phyloP scores from a whole-genome alignment of 75 land plant genomes.

The Selaginella tamariscina region DNA sequence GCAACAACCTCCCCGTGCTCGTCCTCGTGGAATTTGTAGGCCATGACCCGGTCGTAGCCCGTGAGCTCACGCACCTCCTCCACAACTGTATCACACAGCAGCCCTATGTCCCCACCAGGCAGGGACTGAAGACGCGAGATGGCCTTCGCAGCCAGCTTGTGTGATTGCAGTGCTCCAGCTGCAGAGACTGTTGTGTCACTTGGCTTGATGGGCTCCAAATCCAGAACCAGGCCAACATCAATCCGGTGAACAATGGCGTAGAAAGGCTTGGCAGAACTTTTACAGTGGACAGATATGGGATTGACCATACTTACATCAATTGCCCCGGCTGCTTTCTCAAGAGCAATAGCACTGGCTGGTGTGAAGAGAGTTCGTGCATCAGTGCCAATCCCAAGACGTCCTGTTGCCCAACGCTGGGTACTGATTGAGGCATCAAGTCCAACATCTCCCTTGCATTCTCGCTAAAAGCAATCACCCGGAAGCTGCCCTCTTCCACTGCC shows the following conservation, averaged over 20 bases:
- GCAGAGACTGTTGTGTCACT: constrained; percentile 45
- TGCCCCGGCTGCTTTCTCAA: constrained; percentile 50
- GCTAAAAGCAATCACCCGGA: constrained; percentile 55
- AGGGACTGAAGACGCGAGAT: constrained; percentile 58
- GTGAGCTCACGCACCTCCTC: constrained; percentile 73
- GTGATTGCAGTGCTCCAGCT: constrained; percentile 71
- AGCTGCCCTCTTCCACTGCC: constrained; percentile 67
- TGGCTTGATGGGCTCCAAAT: constrained; percentile 68
- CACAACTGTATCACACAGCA: constrained; percentile 55
- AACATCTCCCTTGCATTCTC: constrained; percentile 77
- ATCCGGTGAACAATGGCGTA: constrained; percentile 73
- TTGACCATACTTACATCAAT: constrained; percentile 64
- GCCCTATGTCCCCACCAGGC: constrained; percentile 62
- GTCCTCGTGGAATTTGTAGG: constrained; percentile 90
- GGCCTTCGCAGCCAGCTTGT: constrained; percentile 78
- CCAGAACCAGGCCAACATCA: constrained; percentile 57
- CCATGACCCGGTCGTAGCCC: constrained; percentile 81
- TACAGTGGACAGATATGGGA: constrained; percentile 69
- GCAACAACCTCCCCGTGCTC: constrained; percentile 86
- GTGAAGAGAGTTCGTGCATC: constrained; percentile 45
- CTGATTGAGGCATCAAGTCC: constrained; percentile 52
- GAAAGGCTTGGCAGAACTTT: constrained; percentile 63
- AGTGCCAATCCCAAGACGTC: constrained; percentile 48
- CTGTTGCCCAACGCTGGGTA: constrained; percentile 44
- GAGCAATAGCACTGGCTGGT: constrained; percentile 36